Base-by-base conservation (phyloP, 1,284 basidiomycete genomes). In the Cutaneotrichosporon sp. region DNA sequence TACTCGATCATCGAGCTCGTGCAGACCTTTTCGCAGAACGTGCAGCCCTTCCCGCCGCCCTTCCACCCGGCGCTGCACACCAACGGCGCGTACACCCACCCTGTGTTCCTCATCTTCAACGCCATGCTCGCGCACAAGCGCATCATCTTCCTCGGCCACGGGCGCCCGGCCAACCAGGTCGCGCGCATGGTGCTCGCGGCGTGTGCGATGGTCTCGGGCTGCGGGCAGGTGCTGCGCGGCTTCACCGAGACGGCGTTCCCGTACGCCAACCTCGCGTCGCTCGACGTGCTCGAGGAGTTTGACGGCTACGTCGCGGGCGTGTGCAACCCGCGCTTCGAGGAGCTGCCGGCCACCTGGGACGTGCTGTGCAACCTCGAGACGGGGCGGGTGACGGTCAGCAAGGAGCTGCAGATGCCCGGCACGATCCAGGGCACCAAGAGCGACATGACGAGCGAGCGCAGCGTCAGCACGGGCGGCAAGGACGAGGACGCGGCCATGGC, bases 291-390 rank as follows among this genome's bases (percentile, higher is more conserved):
- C 83, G 89, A 95, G 78, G 86, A 87, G 47, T 87, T 91, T 53
- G 87, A 90, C 5, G 93, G 91, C 13, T 99, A 89, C 76, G 93
- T 99, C 59, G 95, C 94, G 6, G 95, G 95, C 3, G 94, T 97
- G 2, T 95, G 92, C 4, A 98, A 99, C 73, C 95, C 95, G 1
- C 92, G 95, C 33, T 97, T 97, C 75, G 92, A 95, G 71, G 84
- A 89, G 9, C 86, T 89, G 0, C 87, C 87, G 1, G 84, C 86
- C 18, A 79, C 79, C 29, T 99, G 95, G 95, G 95, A 99, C 77
- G 82, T 99, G 1, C 82, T 97, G 42, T 90, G 92, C 76, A 92
- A 97, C 73, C 87, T 97, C 62, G 89, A 92, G 58, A 87, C 87
- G 0, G 91, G 91, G 5, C 87, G 87, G 55, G 89, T 97, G 64